Conservation (phyloP, 78 protist genomes). For the Dictyostelium brefeldianum region DNA sequence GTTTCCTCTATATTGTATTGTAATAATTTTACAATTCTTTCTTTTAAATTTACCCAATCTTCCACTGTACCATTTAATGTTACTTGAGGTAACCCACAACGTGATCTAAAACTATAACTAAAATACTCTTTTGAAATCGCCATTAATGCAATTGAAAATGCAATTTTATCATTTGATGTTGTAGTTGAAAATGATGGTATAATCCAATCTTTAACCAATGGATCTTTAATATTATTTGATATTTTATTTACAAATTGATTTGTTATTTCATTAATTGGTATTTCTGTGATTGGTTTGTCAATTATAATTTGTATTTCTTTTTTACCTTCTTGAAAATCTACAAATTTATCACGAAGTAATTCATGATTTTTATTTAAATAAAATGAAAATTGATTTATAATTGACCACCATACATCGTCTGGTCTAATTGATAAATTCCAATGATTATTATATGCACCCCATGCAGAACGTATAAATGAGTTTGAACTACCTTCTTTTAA, state of each 20-base stretch:
- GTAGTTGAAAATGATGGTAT: constrained; percentile 61
- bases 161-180: constrained; percentile 29
- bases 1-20: constrained; percentile 6
- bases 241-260: constrained; percentile 36
- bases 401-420: too few relatives aligned
- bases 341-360: too few relatives aligned
- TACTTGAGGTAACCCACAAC: constrained; percentile 54
- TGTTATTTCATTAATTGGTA: constrained; percentile 29
- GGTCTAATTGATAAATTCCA: too few relatives aligned
- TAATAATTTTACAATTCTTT: constrained; percentile 1
- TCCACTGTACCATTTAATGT: constrained; percentile 34
- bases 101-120: neutral
- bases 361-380: too few relatives aligned
- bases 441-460: too few relatives aligned
- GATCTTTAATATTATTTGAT: constrained; percentile 28
- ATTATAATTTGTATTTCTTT: neutral
- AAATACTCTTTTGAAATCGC: constrained; percentile 71
- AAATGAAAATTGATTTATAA: too few relatives aligned
- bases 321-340: constrained; percentile 8
- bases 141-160: constrained; percentile 57
- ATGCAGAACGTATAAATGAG: too few relatives aligned
- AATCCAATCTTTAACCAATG: constrained; percentile 34
- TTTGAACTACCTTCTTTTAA: too few relatives aligned
- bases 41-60: constrained; percentile 37
- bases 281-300: neutral